phyloP scores from a whole-genome alignment of 2,329 filamentous ascomycete species.

The Pseudogymnoascus sp. region DNA sequence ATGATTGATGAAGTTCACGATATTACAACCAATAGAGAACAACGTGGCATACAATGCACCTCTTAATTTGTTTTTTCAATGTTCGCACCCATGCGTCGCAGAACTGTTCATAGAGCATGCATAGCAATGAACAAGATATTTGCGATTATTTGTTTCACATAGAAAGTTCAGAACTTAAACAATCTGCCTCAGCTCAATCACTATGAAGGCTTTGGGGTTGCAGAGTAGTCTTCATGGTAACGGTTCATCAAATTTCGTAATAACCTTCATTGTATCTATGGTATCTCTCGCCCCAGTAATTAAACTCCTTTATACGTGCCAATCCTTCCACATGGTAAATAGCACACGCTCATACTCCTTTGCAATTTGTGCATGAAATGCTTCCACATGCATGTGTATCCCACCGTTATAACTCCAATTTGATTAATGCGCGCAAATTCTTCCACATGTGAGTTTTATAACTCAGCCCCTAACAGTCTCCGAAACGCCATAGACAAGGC shows the following conservation, averaged over 20 bases:
- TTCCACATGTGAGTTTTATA: too few relatives aligned
- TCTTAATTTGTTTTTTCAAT: background rate
- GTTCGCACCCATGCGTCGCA: background rate
- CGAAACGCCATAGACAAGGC: background rate
- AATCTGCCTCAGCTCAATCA: background rate
- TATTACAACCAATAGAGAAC: background rate
- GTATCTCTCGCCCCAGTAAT: background rate
- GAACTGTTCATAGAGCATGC: background rate
- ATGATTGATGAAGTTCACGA: background rate
- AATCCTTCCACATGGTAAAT: background rate
- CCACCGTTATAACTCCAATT: background rate
- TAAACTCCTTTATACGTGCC: background rate
- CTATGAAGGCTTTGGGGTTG: background rate
- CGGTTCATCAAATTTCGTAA: background rate
- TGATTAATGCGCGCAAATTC: too few relatives aligned
- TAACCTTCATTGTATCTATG: background rate
- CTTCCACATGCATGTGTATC: background rate
- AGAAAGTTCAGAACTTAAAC: background rate
- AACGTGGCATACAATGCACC: background rate
- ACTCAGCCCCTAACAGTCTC: too few relatives aligned
- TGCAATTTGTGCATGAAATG: background rate
- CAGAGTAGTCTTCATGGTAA: background rate
- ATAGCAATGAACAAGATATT: background rate
- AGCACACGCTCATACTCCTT: background rate
- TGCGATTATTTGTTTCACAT: background rate